Base-by-base conservation (phyloP, 2,329 filamentous ascomycete genomes). In the Ascochyta fabae region DNA sequence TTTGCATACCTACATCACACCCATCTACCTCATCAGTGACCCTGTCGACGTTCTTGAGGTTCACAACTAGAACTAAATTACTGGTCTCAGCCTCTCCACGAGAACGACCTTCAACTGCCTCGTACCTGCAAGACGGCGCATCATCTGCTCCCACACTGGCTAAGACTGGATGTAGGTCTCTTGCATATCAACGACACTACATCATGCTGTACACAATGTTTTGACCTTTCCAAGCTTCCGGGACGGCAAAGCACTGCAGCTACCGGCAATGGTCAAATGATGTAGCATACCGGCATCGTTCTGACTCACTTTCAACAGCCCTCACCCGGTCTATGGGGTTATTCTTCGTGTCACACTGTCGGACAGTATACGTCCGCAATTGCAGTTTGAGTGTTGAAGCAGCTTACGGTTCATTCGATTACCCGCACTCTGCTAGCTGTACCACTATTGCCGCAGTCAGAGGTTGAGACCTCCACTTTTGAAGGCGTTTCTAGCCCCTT, bases 51-150 rank as follows among this genome's bases (percentile, higher is more conserved):
- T 39, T 39, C 8, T 10, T 5, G n/a, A 27, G 39, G 24, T 26
- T 22, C 6, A 27, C 24, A 27, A 23, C 24, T 26, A 13, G 4
- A 26, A 16, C 24, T 12, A 13, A 16, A n/a, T 13, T 6, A 41
- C 39, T 27, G 10, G 39, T 41, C 39, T 54, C 34, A 48, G 27
- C 39, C 39, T 26, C 15, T 40, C 34, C 24, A 27, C 6, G 6
- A 16, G 12, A 38, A 38, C 22, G 23, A 12, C 19, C n/a, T 6
- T 16, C 23, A 26, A 19, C 19, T 40, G 6, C 34, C 23, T n/a
- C 39, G 34, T 45, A 40, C 51, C 39, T 48, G 45, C 39, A 48
- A 48, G 8, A n/a, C 22, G 19, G n/a, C 16, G 40, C 33, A 34
- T 29, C 45, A 43, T 8, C 6, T 31, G 40, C 15, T 19, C 15